These are phyloP conservation scores for Mollisiaceae sp. DNA, from an alignment of 2,329 filamentous ascomycete species.

Conservation along the genomic window DNA sequence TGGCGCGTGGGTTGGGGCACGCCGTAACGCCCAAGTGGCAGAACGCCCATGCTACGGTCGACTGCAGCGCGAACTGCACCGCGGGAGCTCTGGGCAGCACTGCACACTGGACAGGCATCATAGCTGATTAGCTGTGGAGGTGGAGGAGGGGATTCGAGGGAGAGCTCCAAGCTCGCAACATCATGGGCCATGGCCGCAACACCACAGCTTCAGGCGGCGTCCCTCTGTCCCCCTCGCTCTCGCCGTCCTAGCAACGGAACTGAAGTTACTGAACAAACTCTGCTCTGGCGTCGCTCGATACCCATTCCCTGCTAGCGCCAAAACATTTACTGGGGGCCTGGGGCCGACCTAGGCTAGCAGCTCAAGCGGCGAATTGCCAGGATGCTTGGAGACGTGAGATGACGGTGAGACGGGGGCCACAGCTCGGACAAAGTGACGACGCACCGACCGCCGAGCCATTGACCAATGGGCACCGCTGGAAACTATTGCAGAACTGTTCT, in stretches of 20 bases:
- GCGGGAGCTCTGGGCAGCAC: constrained; percentile 10
- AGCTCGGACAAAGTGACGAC: constrained; percentile 7
- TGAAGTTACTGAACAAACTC: no score
- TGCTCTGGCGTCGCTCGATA: background rate
- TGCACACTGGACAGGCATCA: background rate
- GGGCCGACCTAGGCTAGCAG: no score
- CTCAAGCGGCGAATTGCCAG: no score
- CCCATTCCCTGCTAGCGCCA: constrained; percentile 1
- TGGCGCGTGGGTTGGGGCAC: constrained; percentile 17
- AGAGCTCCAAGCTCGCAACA: no score
- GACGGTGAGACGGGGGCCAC: constrained; percentile 15
- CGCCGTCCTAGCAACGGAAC: no score
- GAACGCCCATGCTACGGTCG: constrained; percentile 10
- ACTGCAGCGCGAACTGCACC: background rate
- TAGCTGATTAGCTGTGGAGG: background rate
- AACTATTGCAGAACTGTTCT: constrained; percentile 24
- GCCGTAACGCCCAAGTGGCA: constrained; percentile 16
- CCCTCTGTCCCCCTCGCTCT: background rate
- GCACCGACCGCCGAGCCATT: constrained; percentile 6
- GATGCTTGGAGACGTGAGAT: constrained; percentile 10
- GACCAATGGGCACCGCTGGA: constrained; percentile 2
- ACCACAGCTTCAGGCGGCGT: background rate
- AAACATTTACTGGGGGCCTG: background rate
- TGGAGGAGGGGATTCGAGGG: no score
- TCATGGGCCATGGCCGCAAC: background rate